These are phyloP conservation scores for Trichosporon sp. DNA, from an alignment of 1,284 basidiomycete species.

Conservation along the genomic window DNA sequence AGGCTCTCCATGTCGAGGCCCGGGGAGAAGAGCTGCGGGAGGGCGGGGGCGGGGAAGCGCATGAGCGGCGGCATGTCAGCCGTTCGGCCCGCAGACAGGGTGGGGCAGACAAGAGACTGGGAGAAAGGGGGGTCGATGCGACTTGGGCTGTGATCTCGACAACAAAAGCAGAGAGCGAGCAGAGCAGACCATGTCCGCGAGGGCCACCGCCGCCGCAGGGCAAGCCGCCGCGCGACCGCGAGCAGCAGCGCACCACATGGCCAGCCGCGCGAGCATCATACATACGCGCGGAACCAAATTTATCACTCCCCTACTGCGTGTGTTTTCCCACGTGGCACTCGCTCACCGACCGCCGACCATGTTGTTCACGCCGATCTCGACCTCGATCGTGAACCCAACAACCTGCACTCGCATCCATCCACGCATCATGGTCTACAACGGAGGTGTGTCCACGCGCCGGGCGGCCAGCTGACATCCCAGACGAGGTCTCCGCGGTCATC, in stretches of 20 bases:
- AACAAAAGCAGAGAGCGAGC: neutral
- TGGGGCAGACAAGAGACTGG: neutral
- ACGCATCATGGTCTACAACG: conserved; percentile 46
- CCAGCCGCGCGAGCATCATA: neutral
- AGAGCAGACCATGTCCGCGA: neutral
- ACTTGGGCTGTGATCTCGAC: neutral
- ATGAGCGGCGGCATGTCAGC: conserved; percentile 15
- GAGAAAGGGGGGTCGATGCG: neutral
- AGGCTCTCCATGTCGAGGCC: conserved; percentile 15
- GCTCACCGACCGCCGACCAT: neutral
- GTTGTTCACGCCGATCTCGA: neutral
- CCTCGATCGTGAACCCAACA: neutral
- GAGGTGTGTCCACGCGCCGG: conserved; percentile 37
- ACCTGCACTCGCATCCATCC: conserved; percentile 7
- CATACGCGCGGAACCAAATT: neutral
- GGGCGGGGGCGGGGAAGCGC: conserved; percentile 18
- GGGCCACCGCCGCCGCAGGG: neutral
- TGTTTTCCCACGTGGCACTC: neutral
- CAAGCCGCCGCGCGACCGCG: too few relatives aligned
- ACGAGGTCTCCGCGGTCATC: conserved; percentile 81
- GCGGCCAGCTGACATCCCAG: conserved; percentile 26
- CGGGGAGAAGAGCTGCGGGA: conserved; percentile 14
- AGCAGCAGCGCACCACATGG: too few relatives aligned
- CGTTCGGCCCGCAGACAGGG: neutral
- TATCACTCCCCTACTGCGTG: neutral